Evolutionary conservation across 768 basidiomycete genomes (phyloP).

Genomic region (Rhodotorula toruloides): DNA sequence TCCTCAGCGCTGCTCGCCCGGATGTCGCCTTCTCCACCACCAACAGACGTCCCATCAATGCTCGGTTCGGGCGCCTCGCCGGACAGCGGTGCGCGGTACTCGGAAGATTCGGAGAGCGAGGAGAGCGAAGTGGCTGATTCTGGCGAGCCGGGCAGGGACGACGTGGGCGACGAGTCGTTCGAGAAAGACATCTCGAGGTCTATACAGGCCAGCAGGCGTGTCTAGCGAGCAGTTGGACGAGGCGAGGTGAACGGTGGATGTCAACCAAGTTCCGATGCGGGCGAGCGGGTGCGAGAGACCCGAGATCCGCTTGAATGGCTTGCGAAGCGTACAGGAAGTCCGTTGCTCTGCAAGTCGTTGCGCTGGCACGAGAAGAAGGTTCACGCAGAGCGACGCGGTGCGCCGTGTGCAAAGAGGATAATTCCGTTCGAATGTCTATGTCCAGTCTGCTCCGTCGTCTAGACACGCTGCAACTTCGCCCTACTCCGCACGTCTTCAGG

Average conservation of each 20-base stretch:
- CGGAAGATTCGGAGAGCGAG: not conserved
- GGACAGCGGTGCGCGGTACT: slow-evolving; percentile 29
- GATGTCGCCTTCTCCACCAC: slow-evolving; percentile 27
- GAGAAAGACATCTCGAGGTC: slow-evolving; percentile 2
- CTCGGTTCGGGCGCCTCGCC: slow-evolving; percentile 34
- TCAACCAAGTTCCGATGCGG: too few species aligned
- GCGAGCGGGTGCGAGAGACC: too few species aligned
- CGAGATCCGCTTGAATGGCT: too few species aligned
- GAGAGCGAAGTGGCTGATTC: not conserved
- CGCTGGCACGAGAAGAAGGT: too few species aligned
- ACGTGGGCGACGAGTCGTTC: slow-evolving; percentile 8
- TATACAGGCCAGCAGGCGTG: too few species aligned
- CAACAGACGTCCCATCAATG: slow-evolving; percentile 29
- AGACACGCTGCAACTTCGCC: slow-evolving; percentile 42
- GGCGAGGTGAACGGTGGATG: not conserved
- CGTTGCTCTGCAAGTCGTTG: too few species aligned
- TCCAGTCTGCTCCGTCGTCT: not conserved
- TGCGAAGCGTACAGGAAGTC: too few species aligned
- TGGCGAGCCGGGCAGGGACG: not conserved
- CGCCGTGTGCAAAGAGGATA: too few species aligned
- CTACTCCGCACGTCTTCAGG: slow-evolving; percentile 42
- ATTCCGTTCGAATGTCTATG: too few species aligned
- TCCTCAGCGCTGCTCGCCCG: slow-evolving; percentile 11
- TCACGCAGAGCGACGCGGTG: too few species aligned
- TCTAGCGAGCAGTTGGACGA: not conserved